Base-by-base conservation (phyloP, 2,329 filamentous ascomycete species). In the Aureobasidium sp. region DNA sequence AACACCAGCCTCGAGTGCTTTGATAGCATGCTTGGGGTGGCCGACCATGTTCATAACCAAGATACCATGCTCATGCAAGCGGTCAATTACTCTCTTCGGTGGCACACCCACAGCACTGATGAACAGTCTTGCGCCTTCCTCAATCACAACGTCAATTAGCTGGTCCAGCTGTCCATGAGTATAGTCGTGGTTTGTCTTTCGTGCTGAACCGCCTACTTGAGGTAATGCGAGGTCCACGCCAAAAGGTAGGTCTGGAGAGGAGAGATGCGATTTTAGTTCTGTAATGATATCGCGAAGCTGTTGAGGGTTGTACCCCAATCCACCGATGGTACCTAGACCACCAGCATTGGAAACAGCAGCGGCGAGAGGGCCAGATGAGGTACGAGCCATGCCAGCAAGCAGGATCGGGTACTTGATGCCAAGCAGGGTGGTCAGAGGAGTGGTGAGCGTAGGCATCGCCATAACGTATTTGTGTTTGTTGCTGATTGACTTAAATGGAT, bases 11-110 rank as follows among this genome's bases (percentile, higher is more conserved):
- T 91, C 85, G 4, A 97, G 79, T 2, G 92, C 92, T 77, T 97
- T 97, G 72, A 87, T 83, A 0, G 92, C 92, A 73, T 97, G 93
- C 72, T 88, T 91, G 2, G 93, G 92, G 68, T 92, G 89, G 0
- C 93, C 93, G 25, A 97, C 91, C 92, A 97, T 97, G 74, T 97
- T 97, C 91, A 97, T 97, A 39, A 97, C 81, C 63, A 95, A 72
- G 44, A 97, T 89, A 0, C 89, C 89, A 0, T 88, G 87, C 9
- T 81, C 80, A 71, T 97, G 93, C 48, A 97, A 79, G 49, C 85
- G 78, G 67, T 90, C 85, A 62, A 97, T 88, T 4, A 92, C 84
- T 62, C 79, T 74, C 49, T 79, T 78, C 0, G 92, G 90, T 16
- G 93, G 93, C 27, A 97, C 88, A 9, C 93, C 93, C 0, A 97